Conservation (phyloP, 108 stramenopile genomes). For the Discostella stelligeroides region DNA sequence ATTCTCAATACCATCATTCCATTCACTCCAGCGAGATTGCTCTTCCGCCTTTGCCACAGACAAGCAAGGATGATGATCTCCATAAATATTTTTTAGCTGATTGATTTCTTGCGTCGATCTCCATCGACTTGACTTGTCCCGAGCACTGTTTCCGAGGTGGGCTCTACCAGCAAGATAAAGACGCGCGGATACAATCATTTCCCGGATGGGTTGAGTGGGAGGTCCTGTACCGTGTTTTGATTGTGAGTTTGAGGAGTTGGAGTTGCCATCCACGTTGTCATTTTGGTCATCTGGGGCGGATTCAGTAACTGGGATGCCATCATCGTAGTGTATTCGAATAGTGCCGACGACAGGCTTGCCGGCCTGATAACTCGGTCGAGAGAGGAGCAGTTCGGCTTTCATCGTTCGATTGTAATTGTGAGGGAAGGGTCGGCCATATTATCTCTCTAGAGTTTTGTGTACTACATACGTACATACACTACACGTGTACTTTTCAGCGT, state of each 20-base stretch:
- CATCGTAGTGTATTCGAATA: conserved; percentile 18
- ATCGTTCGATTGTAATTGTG: neutral
- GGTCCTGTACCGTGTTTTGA: neutral
- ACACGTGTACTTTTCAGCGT: no score
- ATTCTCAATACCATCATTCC: conserved; percentile 1
- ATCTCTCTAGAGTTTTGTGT: no score
- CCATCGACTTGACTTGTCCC: conserved; percentile 21
- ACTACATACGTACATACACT: no score
- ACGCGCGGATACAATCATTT: conserved; percentile 24
- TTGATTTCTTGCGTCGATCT: conserved; percentile 36
- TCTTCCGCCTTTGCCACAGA: conserved; percentile 35
- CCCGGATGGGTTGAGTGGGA: conserved; percentile 13
- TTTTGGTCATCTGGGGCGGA: neutral
- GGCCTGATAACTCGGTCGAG: conserved; percentile 37
- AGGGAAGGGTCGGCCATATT: neutral
- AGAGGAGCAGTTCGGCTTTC: conserved; percentile 40
- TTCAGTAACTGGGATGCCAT: no score
- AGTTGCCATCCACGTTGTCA: neutral
- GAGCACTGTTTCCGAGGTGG: conserved; percentile 15
- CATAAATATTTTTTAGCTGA: conserved; percentile 29
- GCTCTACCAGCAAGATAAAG: conserved; percentile 42
- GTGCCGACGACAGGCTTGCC: no score
- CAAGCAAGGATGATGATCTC: conserved; percentile 41
- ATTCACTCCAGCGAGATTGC: conserved; percentile 6
- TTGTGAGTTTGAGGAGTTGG: no score